Percentiles rank a stretch among this genome's conserved stretches.
Conservation (phyloP, 2,329 filamentous ascomycete genomes). For the Epichloe gansuensis region DNA sequence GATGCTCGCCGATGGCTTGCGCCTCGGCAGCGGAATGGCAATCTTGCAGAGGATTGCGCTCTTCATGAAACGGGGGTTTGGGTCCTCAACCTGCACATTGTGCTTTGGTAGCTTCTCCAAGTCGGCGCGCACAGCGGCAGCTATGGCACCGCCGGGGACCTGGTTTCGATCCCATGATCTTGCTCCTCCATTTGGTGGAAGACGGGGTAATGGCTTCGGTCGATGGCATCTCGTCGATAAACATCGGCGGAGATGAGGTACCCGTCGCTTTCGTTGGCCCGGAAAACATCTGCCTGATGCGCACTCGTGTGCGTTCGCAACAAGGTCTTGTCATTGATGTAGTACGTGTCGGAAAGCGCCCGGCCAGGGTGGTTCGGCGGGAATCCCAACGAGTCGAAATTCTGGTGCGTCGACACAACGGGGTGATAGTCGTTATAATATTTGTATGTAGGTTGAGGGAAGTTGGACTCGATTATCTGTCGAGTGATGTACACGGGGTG, state of each 20-base stretch:
- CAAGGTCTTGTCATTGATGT: slow-evolving; percentile 73
- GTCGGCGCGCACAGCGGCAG: slow-evolving; percentile 56
- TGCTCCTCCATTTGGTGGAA: slow-evolving; percentile 98
- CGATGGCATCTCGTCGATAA: slow-evolving; percentile 88
- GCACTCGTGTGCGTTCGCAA: slow-evolving; percentile 90
- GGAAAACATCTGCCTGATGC: slow-evolving; percentile 76
- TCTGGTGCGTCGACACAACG: slow-evolving; percentile 72
- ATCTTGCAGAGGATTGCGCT: slow-evolving; percentile 72
- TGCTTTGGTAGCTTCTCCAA: slow-evolving; percentile 61
- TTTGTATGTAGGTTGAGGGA: slow-evolving; percentile 59
- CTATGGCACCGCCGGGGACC: slow-evolving; percentile 45
- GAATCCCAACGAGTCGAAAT: slow-evolving; percentile 96
- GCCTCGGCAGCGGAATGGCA: slow-evolving; percentile 61
- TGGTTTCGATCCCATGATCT: slow-evolving; percentile 69
- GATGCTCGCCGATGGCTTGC: slow-evolving; percentile 69
- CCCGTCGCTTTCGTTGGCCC: slow-evolving; percentile 57
- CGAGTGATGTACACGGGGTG: slow-evolving; percentile 87
- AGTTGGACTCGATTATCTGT: slow-evolving; percentile 82
- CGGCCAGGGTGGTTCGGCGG: slow-evolving; percentile 78
- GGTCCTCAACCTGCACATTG: slow-evolving; percentile 67
- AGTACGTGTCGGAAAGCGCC: slow-evolving; percentile 85
- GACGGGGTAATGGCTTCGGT: slow-evolving; percentile 87
- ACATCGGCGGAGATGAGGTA: slow-evolving; percentile 92
- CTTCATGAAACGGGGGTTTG: slow-evolving; percentile 61
- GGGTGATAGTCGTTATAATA: slow-evolving; percentile 72